A percentile compares a stretch with the other conserved stretches of the same genome.
phyloP scores from a whole-genome alignment of 345 rosid genomes.

The Lenwebbia sp. region DNA sequence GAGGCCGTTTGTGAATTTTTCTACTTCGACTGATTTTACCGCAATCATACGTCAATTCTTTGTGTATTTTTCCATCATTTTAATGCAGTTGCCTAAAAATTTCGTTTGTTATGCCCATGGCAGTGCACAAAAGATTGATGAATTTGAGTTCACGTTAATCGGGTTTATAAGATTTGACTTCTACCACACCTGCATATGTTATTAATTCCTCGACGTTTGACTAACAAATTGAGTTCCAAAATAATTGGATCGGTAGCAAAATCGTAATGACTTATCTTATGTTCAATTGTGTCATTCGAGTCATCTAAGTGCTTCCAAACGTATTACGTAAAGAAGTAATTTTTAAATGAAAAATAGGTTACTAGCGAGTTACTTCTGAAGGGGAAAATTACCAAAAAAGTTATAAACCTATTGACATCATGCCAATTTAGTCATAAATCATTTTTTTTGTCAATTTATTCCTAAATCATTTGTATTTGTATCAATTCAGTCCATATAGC shows the following conservation, averaged over 20 bases:
- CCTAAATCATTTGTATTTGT: too few species aligned
- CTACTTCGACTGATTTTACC: background rate
- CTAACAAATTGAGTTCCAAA: too few species aligned
- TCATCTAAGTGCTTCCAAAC: background rate
- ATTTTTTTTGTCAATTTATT: too few species aligned
- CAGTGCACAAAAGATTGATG: background rate
- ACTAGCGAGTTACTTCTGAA: background rate
- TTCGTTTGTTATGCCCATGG: background rate
- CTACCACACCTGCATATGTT: background rate
- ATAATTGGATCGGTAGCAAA: background rate
- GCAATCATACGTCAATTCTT: background rate
- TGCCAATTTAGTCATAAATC: too few species aligned
- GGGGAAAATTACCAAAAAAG: too few species aligned
- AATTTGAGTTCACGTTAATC: background rate
- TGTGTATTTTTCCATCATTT: background rate
- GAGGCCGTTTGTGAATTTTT: background rate
- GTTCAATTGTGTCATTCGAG: background rate
- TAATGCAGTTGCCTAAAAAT: background rate
- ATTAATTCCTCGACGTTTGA: background rate
- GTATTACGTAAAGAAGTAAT: background rate
- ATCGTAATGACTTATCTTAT: background rate
- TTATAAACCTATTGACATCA: too few species aligned
- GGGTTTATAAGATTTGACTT: background rate
- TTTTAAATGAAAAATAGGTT: background rate
- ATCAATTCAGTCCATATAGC: too few species aligned